phyloP scores from a whole-genome alignment of 2,329 filamentous ascomycete genomes.

The Fusarium paranaense region DNA sequence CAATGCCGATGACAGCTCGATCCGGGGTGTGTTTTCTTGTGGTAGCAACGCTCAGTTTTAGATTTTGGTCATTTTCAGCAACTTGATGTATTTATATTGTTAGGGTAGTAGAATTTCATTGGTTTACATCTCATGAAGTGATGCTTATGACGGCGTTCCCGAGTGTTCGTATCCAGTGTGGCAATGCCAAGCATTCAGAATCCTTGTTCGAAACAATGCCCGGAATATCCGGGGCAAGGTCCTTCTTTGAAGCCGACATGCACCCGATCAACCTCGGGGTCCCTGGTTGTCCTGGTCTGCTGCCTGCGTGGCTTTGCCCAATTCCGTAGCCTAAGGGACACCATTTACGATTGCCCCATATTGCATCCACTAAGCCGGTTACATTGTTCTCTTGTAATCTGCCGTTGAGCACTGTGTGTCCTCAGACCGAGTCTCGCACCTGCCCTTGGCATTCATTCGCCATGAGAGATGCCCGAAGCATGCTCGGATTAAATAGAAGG shows the following conservation, averaged over 20 bases:
- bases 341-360: background rate
- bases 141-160: background rate
- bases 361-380: background rate
- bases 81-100: background rate
- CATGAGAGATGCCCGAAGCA: background rate
- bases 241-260: background rate
- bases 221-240: background rate
- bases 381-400: background rate
- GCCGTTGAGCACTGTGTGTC: too few relatives aligned
- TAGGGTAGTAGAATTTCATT: background rate
- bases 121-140: background rate
- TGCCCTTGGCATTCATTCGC: background rate
- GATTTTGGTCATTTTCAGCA: background rate
- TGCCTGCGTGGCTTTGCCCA: too few relatives aligned
- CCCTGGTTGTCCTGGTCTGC: background rate
- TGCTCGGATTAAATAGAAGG: background rate
- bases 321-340: background rate
- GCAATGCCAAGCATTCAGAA: background rate
- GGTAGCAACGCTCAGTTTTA: conserved; percentile 11
- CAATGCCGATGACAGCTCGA: conserved; percentile 11
- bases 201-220: background rate
- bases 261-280: background rate
- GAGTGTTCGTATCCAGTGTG: background rate
- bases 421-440: background rate
- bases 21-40: conserved; percentile 17